Percentiles rank a stretch among this genome's conserved stretches.
Conservation (phyloP, 2,329 filamentous ascomycete species). For the Leptographium procerum region DNA sequence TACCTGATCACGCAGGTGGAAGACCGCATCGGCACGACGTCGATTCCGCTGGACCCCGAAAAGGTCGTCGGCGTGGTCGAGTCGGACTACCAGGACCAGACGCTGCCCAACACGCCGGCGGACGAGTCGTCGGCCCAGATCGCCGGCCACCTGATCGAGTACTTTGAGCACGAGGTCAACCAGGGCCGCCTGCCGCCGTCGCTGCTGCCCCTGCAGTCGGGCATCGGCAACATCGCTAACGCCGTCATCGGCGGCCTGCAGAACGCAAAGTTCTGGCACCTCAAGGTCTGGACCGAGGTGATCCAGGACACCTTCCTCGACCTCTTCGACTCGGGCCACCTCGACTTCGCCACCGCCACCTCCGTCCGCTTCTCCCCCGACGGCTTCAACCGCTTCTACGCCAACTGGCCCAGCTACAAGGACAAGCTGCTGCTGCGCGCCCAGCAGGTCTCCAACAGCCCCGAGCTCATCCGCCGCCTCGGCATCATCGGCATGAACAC, state of each 20-base stretch:
- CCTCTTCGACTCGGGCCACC: conserved; percentile 76
- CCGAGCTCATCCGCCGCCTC: conserved; percentile 78
- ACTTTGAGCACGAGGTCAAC: conserved; percentile 71
- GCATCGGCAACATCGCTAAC: conserved; percentile 89
- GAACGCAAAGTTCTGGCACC: conserved; percentile 71
- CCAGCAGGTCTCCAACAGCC: conserved; percentile 82
- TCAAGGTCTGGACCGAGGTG: conserved; percentile 90
- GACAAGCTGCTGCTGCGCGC: conserved; percentile 74
- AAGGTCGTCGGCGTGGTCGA: conserved; percentile 78
- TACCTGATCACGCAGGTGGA: conserved; percentile 78
- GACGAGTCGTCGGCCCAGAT: conserved; percentile 65
- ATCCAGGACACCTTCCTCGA: conserved; percentile 89
- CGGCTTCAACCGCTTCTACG: conserved; percentile 84
- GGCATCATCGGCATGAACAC: conserved; percentile 94
- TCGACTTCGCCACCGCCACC: conserved; percentile 84
- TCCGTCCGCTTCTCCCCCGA: conserved; percentile 85
- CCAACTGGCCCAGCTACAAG: conserved; percentile 69
- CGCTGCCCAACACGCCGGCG: conserved; percentile 62
- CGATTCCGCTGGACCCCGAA: conserved; percentile 72
- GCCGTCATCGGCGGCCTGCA: conserved; percentile 77
- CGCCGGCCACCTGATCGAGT: conserved; percentile 69
- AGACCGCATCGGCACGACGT: conserved; percentile 72
- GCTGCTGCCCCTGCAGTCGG: conserved; percentile 51
- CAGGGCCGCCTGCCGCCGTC: conserved; percentile 66
- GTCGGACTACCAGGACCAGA: conserved; percentile 68